Conservation (phyloP, 1,284 basidiomycete genomes). For the Xerocomus minutiporus region DNA sequence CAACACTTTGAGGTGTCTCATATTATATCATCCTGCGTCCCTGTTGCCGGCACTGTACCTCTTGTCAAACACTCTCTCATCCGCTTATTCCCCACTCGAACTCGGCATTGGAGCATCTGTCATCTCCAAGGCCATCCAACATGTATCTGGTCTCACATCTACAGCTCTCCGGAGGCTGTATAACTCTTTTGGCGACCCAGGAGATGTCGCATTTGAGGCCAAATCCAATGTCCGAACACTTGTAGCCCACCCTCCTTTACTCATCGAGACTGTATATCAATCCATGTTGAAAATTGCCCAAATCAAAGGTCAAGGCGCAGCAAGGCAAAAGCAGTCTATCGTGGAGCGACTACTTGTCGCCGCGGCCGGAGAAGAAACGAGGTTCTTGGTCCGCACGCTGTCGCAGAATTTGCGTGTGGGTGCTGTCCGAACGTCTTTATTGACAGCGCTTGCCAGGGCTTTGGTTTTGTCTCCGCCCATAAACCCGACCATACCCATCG, state of each 20-base stretch:
- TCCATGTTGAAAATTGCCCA: slow-evolving; percentile 61
- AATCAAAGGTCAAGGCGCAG: slow-evolving; percentile 71
- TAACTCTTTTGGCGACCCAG: slow-evolving; percentile 66
- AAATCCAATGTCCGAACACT: slow-evolving; percentile 77
- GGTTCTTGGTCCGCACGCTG: slow-evolving; percentile 81
- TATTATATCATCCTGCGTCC: slow-evolving; percentile 63
- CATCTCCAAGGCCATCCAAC: slow-evolving; percentile 76
- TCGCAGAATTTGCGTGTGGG: slow-evolving; percentile 82
- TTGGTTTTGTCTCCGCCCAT: slow-evolving; percentile 60
- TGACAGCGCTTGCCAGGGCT: slow-evolving; percentile 80
- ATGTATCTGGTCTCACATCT: slow-evolving; percentile 74
- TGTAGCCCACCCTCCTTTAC: slow-evolving; percentile 66
- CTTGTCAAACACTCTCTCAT: slow-evolving; percentile 81
- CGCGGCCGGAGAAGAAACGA: slow-evolving; percentile 81
- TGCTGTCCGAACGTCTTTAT: slow-evolving; percentile 80
- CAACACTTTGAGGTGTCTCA: slow-evolving; percentile 72
- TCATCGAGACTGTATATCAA: slow-evolving; percentile 61
- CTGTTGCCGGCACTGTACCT: slow-evolving; percentile 85
- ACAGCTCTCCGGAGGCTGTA: slow-evolving; percentile 65
- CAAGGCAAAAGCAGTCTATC: slow-evolving; percentile 72
- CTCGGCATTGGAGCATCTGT: slow-evolving; percentile 75
- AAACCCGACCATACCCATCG: slow-evolving; percentile 18
- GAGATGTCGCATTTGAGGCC: slow-evolving; percentile 82
- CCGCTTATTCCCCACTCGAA: slow-evolving; percentile 72
- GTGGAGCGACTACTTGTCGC: slow-evolving; percentile 82